Conservation (phyloP, 2,329 filamentous ascomycete genomes). For the Trichoderma endophyticum region DNA sequence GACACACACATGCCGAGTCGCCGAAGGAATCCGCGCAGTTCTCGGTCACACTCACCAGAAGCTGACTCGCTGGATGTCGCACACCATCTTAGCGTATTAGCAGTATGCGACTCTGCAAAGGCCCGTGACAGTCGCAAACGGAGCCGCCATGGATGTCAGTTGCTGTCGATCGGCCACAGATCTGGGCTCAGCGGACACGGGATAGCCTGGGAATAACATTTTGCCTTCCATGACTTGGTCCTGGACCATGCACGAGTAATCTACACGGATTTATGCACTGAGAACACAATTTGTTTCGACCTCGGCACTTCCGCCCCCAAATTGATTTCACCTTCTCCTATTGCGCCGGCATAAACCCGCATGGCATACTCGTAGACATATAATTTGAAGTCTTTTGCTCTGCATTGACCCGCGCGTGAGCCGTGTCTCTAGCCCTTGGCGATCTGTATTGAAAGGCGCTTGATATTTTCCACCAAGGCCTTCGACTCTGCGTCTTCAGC, state of each 20-base stretch:
- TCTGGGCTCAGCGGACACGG: neutral
- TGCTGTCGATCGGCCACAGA: neutral
- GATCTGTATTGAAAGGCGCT: neutral
- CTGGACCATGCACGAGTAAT: neutral
- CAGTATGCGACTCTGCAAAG: neutral
- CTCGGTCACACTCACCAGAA: neutral
- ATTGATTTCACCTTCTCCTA: neutral
- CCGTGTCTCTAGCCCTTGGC: neutral
- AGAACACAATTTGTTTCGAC: neutral
- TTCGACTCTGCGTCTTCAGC: slow-evolving; percentile 7
- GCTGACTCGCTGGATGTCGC: slow-evolving; percentile 13
- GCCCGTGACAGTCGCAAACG: neutral
- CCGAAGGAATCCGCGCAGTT: neutral
- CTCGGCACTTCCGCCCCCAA: slow-evolving; percentile 4
- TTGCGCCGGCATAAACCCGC: neutral
- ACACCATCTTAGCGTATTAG: neutral
- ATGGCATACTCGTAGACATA: neutral
- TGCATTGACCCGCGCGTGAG: neutral
- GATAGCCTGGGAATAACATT: neutral
- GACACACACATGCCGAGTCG: neutral
- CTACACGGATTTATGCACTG: neutral
- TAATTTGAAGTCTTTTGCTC: neutral
- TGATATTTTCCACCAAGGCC: neutral
- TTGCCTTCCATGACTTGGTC: neutral
- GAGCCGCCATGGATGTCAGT: neutral